phyloP scores from a whole-genome alignment of 1,139 yeast genomes.

The Suhomyces yuchorum region DNA sequence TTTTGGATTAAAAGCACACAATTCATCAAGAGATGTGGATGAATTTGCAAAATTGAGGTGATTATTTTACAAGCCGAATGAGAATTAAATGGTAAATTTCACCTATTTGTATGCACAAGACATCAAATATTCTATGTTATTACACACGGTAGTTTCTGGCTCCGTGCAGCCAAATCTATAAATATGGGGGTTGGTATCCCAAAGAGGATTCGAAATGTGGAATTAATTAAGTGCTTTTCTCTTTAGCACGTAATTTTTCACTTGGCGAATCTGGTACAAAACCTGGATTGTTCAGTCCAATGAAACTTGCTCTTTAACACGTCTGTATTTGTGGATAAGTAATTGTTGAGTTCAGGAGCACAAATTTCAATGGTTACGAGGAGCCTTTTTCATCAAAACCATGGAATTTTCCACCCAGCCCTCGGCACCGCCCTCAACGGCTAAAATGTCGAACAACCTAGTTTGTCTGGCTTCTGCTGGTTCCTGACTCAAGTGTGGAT shows the following conservation, averaged over 20 bases:
- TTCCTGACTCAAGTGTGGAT: constrained; percentile 29
- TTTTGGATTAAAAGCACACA: too few species aligned
- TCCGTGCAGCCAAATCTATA: background rate
- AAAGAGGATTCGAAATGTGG: too few species aligned
- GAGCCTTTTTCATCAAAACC: constrained; percentile 56
- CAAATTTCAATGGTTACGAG: constrained; percentile 31
- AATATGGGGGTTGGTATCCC: background rate
- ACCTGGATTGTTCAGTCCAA: too few species aligned
- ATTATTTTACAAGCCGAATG: too few species aligned
- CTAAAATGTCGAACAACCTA: constrained; percentile 58
- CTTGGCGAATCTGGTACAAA: too few species aligned
- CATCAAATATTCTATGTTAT: background rate
- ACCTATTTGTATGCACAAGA: background rate
- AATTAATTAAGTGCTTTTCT: too few species aligned
- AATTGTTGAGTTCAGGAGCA: too few species aligned
- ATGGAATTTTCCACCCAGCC: constrained; percentile 85
- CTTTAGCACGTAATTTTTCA: too few species aligned
- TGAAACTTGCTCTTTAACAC: too few species aligned
- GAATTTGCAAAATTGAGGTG: too few species aligned
- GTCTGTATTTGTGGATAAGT: too few species aligned
- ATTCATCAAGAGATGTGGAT: too few species aligned
- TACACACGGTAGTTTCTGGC: background rate
- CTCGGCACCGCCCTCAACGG: constrained; percentile 83
- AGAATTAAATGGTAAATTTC: background rate
- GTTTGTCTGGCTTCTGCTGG: constrained; percentile 27